phyloP scores from a whole-genome alignment of 2,329 filamentous ascomycete genomes.

The Chrysoporthe deuterocubensis region DNA sequence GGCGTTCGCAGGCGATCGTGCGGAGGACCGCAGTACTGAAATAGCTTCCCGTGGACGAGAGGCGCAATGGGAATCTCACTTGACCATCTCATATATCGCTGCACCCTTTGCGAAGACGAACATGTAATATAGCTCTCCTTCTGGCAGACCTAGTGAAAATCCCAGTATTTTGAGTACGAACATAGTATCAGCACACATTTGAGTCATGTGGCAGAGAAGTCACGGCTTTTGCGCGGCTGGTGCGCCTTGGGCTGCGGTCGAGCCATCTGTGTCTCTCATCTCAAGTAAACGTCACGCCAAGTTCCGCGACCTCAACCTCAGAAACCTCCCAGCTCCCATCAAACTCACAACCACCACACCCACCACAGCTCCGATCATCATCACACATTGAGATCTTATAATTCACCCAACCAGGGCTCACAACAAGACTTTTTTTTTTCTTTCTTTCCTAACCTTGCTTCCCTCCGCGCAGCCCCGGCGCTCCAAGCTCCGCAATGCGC shows the following conservation, averaged over 20 bases:
- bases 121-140: too few species aligned
- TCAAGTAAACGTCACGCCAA: background rate
- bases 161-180: background rate
- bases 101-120: background rate
- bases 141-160: too few species aligned
- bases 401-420: too few species aligned
- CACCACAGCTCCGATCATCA: background rate
- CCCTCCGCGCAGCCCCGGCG: background rate
- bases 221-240: background rate
- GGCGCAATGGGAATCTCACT: background rate
- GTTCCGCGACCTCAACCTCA: background rate
- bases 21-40: background rate
- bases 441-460: background rate
- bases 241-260: background rate
- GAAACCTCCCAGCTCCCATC: background rate
- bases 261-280: background rate
- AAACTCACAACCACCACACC: background rate
- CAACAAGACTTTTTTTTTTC: background rate
- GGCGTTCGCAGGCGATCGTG: slow-evolving; percentile 1
- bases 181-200: background rate
- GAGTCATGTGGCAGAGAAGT: too few species aligned
- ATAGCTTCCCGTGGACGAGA: background rate
- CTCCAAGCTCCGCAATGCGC: slow-evolving; percentile 4
- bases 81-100: background rate
- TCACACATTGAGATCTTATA: too few species aligned